phyloP scores from a whole-genome alignment of 2,329 filamentous ascomycete species.

The Exophiala phaeomuriformis region DNA sequence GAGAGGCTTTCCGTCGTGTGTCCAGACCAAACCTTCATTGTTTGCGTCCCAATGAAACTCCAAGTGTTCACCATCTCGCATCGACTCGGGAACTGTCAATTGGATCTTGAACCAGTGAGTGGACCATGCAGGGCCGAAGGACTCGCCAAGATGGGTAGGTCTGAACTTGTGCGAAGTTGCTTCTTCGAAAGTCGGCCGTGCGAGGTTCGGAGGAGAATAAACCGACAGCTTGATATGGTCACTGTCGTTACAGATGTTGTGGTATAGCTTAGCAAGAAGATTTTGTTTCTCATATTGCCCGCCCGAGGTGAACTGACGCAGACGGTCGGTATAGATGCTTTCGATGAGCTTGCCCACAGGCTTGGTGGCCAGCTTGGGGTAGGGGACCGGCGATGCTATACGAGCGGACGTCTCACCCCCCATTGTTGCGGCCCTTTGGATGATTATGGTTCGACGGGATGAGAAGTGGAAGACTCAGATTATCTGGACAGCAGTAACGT shows the following conservation, averaged over 20 bases:
- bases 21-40: slow-evolving; percentile 93
- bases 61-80: slow-evolving; percentile 70
- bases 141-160: slow-evolving; percentile 64
- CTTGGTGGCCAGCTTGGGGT: slow-evolving; percentile 45
- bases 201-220: slow-evolving; percentile 72
- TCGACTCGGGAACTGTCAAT: slow-evolving; percentile 65
- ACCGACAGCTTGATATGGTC: slow-evolving; percentile 77
- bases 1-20: slow-evolving; percentile 76
- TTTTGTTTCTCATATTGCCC: slow-evolving; percentile 75
- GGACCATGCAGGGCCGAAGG: slow-evolving; percentile 90
- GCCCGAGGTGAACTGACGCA: slow-evolving; percentile 72
- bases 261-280: slow-evolving; percentile 66
- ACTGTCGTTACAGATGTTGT: slow-evolving; percentile 59
- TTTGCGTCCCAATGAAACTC: slow-evolving; percentile 95
- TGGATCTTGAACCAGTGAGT: slow-evolving; percentile 94
- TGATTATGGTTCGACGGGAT: background rate
- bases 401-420: slow-evolving; percentile 34
- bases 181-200: slow-evolving; percentile 78
- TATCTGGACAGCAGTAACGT: background rate
- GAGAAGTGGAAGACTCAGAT: background rate
- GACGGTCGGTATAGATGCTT: slow-evolving; percentile 75
- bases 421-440: slow-evolving; percentile 27
- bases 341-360: slow-evolving; percentile 72
- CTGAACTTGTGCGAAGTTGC: slow-evolving; percentile 70
- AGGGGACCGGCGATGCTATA: slow-evolving; percentile 32